A percentile compares a stretch with the other conserved stretches of the same genome.
Evolutionary conservation across 2,329 filamentous ascomycete species (phyloP).

Genomic region (Fusarium mundagurra): DNA sequence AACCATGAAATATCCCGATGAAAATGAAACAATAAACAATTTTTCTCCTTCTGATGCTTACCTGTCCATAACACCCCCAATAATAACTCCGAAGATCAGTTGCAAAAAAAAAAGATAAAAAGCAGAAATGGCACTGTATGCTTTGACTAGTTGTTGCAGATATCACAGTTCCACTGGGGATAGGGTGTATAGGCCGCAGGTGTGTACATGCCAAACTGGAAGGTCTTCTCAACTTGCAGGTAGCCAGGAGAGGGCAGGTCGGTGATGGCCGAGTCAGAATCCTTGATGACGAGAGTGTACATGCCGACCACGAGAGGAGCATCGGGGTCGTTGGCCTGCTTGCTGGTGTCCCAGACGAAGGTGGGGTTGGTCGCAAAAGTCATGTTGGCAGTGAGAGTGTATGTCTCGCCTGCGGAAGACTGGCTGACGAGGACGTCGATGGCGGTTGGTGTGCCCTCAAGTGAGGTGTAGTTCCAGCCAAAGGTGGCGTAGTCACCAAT

Average conservation of each 20-base stretch:
- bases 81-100: conserved; percentile 23
- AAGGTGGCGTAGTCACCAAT: conserved; percentile 69
- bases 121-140: conserved; percentile 60
- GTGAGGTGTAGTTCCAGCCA: conserved; percentile 72
- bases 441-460: conserved; percentile 67
- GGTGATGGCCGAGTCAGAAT: conserved; percentile 62
- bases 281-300: conserved; percentile 71
- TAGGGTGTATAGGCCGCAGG: conserved; percentile 61
- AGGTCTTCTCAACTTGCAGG: conserved; percentile 58
- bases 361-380: conserved; percentile 61
- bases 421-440: conserved; percentile 69
- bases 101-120: neutral
- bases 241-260: conserved; percentile 66
- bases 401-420: conserved; percentile 61
- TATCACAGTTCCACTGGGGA: conserved; percentile 64
- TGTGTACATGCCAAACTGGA: conserved; percentile 68
- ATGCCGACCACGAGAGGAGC: conserved; percentile 61
- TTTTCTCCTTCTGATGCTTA: conserved; percentile 38
- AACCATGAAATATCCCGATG: conserved; percentile 21
- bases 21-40: conserved; percentile 17
- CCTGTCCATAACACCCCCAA: conserved; percentile 28
- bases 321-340: conserved; percentile 56
- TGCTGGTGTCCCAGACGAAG: conserved; percentile 68
- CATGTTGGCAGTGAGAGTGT: conserved; percentile 72
- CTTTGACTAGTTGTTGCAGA: conserved; percentile 63